phyloP scores from a whole-genome alignment of 805 yeast species.

The Schwanniomyces sp. region DNA sequence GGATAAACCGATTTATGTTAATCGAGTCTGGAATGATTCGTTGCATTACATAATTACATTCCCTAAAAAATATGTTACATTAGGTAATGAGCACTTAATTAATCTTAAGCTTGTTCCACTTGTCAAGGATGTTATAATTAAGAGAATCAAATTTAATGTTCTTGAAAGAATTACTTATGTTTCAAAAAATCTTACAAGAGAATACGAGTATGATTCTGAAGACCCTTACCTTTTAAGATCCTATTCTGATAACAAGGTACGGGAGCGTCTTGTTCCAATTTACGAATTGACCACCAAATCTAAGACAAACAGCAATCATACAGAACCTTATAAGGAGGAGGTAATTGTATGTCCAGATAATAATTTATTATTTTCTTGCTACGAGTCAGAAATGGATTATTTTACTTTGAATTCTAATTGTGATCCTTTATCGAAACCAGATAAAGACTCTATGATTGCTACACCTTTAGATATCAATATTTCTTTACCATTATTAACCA shows the following conservation, averaged over 20 bases:
- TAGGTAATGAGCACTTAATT: slow-evolving; percentile 59
- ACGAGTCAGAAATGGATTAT: slow-evolving; percentile 28
- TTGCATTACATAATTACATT: slow-evolving; percentile 70
- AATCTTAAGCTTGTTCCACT: slow-evolving; percentile 68
- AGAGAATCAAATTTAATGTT: slow-evolving; percentile 63
- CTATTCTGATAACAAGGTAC: slow-evolving; percentile 14
- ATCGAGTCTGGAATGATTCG: slow-evolving; percentile 71
- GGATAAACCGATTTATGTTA: slow-evolving; percentile 76
- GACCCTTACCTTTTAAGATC: slow-evolving; percentile 24
- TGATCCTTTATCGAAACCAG: slow-evolving; percentile 6
- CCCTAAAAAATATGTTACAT: slow-evolving; percentile 65
- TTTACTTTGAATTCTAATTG: slow-evolving; percentile 5
- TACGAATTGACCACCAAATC: slow-evolving; percentile 62
- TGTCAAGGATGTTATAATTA: slow-evolving; percentile 59
- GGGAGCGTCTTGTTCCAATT: slow-evolving; percentile 57
- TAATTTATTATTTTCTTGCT: slow-evolving; percentile 60
- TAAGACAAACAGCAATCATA: slow-evolving; percentile 30
- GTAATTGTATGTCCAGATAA: slow-evolving; percentile 58
- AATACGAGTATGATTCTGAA: slow-evolving; percentile 40
- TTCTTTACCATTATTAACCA: slow-evolving; percentile 44
- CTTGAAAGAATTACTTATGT: slow-evolving; percentile 65
- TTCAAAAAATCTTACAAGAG: slow-evolving; percentile 49
- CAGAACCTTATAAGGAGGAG: slow-evolving; percentile 58
- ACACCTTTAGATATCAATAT: slow-evolving; percentile 44
- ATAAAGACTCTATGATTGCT: slow-evolving; percentile 29